Base-by-base conservation (phyloP, 1,139 yeast genomes). In the Yamadazyma taylorii region DNA sequence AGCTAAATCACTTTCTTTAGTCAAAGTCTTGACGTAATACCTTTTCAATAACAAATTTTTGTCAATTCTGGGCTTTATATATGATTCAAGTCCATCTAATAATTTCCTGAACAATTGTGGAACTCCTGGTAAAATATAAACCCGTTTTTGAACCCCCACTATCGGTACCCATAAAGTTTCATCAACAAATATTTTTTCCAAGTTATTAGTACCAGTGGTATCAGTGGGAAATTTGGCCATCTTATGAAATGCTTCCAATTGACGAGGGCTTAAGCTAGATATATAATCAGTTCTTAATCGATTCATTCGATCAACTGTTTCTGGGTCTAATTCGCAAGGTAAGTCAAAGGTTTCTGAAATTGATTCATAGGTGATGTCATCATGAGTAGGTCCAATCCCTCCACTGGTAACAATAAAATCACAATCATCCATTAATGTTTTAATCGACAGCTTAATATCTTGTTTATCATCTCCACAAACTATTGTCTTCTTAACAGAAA, bases 371-470 rank as follows among this genome's bases (percentile, higher is more conserved):
- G 95, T 86, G 40, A 87, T 82, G 56, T 87, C 96, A 55, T 87
- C 96, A 51, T 87, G 95, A 0, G 96, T 88, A 3, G 95, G 86
- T 0, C 96, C 96, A 44, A 88, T 85, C 0, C 87, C 88, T 2
- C 96, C 96, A 13, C 88, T 78, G 1, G 96, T 86, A 13, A 86
- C 74, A 5, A 87, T 73, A 38, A 87, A 73, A 52, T 85, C 92
- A 48, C 80, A 81, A 33, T 73, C 65, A 15, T 66, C 55, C 8
- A 55, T 41, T 41, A 85, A 63, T 5, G 69, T 55, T 24, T 59
- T 58, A 22, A 85, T 60, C 1, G 83, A 74, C 10, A 70, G 70
- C 2, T 71, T 62, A 34, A 88, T 87, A 43, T 85, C 94, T 2
- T 61, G 55, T 41, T 73, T 75, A 30, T 84, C 88, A 58, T 88